These are phyloP conservation scores for Penicillium palitans DNA, from an alignment of 2,329 filamentous ascomycete species.

Conservation along the genomic window DNA sequence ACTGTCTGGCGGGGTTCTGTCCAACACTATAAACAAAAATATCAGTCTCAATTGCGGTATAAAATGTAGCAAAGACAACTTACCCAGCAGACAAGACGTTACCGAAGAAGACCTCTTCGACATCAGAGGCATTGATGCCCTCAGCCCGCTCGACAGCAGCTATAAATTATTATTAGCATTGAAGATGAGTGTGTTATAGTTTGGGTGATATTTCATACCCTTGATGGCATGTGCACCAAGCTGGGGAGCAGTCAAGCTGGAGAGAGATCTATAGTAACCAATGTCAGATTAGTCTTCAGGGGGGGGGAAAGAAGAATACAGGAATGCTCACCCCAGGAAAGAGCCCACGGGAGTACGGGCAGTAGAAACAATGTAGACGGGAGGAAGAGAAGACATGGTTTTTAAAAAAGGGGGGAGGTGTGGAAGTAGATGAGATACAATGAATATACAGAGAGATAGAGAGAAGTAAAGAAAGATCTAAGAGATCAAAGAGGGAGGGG, in stretches of 20 bases:
- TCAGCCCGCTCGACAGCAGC: slow-evolving; percentile 82
- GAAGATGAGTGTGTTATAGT: neutral
- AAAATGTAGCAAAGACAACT: slow-evolving; percentile 28
- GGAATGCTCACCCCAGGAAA: slow-evolving; percentile 75
- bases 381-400: slow-evolving; percentile 72
- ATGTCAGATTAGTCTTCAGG: slow-evolving; percentile 15
- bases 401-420: neutral
- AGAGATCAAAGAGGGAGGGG: slow-evolving; percentile 6
- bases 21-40: slow-evolving; percentile 65
- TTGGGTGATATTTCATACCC: slow-evolving; percentile 54
- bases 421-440: neutral
- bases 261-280: slow-evolving; percentile 67
- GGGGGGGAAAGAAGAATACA: neutral
- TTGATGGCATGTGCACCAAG: slow-evolving; percentile 92
- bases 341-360: slow-evolving; percentile 89
- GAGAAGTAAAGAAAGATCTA: neutral
- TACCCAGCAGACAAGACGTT: slow-evolving; percentile 98
- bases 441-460: neutral
- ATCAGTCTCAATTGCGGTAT: slow-evolving; percentile 10
- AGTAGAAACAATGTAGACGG: slow-evolving; percentile 94
- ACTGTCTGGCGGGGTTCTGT: slow-evolving; percentile 94
- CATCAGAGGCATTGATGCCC: slow-evolving; percentile 80
- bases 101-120: slow-evolving; percentile 96
- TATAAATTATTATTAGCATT: slow-evolving; percentile 32
- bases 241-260: slow-evolving; percentile 80